Conservation (phyloP, 2,329 filamentous ascomycete genomes). For the Alternaria arbusti region DNA sequence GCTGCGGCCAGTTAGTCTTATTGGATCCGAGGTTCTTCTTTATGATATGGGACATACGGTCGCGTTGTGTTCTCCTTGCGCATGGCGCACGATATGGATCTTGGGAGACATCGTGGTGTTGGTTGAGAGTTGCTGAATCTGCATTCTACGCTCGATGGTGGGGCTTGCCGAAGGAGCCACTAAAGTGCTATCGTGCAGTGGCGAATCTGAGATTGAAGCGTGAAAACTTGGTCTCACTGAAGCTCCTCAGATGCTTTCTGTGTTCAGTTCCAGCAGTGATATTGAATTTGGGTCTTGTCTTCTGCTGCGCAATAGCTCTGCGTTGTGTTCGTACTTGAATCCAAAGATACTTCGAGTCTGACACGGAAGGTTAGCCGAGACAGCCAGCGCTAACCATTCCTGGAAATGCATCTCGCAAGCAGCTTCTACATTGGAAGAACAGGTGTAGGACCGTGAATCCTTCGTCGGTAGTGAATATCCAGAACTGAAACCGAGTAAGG, state of each 20-base stretch:
- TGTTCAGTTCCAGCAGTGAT: neutral
- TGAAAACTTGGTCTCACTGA: neutral
- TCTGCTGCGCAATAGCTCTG: neutral
- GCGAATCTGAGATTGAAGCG: neutral
- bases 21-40: neutral
- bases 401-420: neutral
- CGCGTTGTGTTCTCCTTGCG: conserved; percentile 76
- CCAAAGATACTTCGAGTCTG: neutral
- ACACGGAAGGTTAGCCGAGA: conserved; percentile 4
- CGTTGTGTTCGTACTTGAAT: neutral
- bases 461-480: neutral
- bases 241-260: neutral
- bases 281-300: neutral
- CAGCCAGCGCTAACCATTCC: neutral
- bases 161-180: conserved; percentile 15
- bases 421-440: neutral
- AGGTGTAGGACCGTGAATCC: neutral
- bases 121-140: conserved; percentile 8
- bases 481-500: neutral
- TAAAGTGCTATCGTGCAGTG: neutral
- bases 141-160: conserved; percentile 5
- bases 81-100: conserved; percentile 69
- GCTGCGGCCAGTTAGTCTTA: conserved; percentile 47
- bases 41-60: conserved; percentile 21
- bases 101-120: conserved; percentile 32